Evolutionary conservation across 345 rosid species (phyloP).

Genomic region (Punica granatum): DNA sequence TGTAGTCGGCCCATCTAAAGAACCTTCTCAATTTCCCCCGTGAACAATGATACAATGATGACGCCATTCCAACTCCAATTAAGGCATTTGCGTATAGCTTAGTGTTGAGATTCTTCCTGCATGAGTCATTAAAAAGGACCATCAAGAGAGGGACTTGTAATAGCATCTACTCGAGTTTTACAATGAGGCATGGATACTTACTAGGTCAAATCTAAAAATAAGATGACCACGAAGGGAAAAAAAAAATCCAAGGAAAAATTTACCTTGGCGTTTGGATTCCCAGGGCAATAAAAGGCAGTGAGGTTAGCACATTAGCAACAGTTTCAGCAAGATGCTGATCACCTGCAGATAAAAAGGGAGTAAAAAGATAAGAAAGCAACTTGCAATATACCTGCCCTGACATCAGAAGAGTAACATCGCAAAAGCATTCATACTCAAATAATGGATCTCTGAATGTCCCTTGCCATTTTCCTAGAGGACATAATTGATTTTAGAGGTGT

Average conservation of each 20-base stretch:
- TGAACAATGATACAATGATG: conserved; percentile 82
- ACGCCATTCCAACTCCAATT: conserved; percentile 87
- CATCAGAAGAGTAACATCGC: neutral
- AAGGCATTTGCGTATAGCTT: conserved; percentile 88
- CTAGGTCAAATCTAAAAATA: neutral
- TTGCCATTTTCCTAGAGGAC: neutral
- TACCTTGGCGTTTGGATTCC: conserved; percentile 95
- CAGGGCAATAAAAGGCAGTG: conserved; percentile 80
- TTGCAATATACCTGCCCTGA: neutral
- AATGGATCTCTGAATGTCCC: neutral
- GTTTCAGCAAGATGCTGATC: conserved; percentile 59
- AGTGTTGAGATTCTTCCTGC: conserved; percentile 62
- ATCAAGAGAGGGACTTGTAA: neutral
- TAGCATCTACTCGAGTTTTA: neutral
- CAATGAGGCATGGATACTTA: neutral
- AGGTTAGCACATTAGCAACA: conserved; percentile 76
- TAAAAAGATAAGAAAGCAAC: neutral
- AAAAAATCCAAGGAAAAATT: conserved; percentile 5
- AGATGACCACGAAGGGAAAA: neutral
- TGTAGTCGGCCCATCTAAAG: conserved; percentile 85
- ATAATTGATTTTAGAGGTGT: neutral
- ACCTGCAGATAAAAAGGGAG: conserved; percentile 38
- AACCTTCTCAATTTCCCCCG: conserved; percentile 71
- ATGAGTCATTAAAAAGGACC: conserved; percentile 4
- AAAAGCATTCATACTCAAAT: neutral